Base-by-base conservation (phyloP, 1,139 yeast genomes). In the Geotrichum cucujoidarum region DNA sequence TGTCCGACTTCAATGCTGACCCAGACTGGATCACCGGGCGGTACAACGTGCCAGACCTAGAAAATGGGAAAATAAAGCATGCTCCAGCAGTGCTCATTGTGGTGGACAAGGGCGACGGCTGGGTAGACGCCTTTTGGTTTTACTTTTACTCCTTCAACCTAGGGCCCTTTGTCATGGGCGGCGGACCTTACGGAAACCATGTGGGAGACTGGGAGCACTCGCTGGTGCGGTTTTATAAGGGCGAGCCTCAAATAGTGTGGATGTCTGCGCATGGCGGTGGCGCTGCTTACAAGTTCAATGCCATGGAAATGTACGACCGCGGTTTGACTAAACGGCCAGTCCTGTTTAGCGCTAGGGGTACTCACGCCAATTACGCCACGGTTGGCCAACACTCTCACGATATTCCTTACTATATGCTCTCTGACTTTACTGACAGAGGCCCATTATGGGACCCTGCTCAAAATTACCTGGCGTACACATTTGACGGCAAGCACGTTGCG, bases 261-360 rank as follows among this genome's bases (percentile, higher is more conserved):
- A 86, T 92, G 95, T 84, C 95, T 27, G 97, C 97, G 0, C 98
- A 92, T 66, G 95, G 97, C 1, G 97, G 97, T 10, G 98, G 98
- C 3, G 84, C 90, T 20, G 97, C 95, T 0, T 92, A 83, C 64
- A 75, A 75, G 56, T 90, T 81, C 62, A 73, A 77, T 22, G 84
- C 88, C 25, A 68, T 89, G 53, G 96, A 89, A 60, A 85, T 83
- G 60, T 35, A 45, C 27, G 34, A 36, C 14, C 31, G 34, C 13
- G 29, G 59, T 17, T 66, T 71, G 50, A 57, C 62, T 7, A 62
- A 62, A 34, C 70, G 83, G 47, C 97, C 97, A 0, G 75, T 89
- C 14, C 76, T 92, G 1, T 92, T 85, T 64, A 80, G 95, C 34
- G 97, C 97, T 0, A 72, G 96, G 54, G 98, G 98, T 0, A 92